phyloP scores from a whole-genome alignment of 2,329 filamentous ascomycete species.

The Sarocladium kiliense region DNA sequence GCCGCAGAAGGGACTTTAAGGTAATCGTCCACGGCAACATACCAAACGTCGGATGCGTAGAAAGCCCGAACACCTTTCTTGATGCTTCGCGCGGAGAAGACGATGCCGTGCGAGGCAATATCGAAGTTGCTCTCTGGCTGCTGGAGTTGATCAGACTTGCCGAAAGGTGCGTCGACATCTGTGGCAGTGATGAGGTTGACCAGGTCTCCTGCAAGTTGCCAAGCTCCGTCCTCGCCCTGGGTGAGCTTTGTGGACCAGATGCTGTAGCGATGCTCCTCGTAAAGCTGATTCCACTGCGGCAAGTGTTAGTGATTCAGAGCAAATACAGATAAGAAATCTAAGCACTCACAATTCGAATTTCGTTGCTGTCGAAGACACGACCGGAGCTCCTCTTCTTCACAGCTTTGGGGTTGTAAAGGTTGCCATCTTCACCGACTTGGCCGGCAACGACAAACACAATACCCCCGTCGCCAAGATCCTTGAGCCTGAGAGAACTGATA shows the following conservation, averaged over 20 bases:
- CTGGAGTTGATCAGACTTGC: conserved; percentile 20
- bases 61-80: not conserved
- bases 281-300: conserved; percentile 27
- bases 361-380: conserved; percentile 28
- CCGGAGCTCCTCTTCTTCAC: conserved; percentile 20
- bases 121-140: conserved; percentile 23
- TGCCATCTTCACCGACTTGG: conserved; percentile 23
- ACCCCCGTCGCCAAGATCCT: conserved; percentile 25
- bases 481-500: conserved; percentile 27
- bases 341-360: conserved; percentile 26
- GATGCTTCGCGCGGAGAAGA: conserved; percentile 24
- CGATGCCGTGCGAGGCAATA: conserved; percentile 26
- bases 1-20: conserved; percentile 12
- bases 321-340: not conserved
- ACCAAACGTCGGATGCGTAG: not conserved
- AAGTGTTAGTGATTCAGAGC: not conserved
- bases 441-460: conserved; percentile 31
- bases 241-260: conserved; percentile 34
- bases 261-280: conserved; percentile 23
- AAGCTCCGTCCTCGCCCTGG: conserved; percentile 17
- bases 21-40: conserved; percentile 28
- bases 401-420: conserved; percentile 26
- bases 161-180: conserved; percentile 25
- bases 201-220: conserved; percentile 23
- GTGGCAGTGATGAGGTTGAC: conserved; percentile 26